phyloP scores from a whole-genome alignment of 139 green algal species.

The Picochlorum costavermella region DNA sequence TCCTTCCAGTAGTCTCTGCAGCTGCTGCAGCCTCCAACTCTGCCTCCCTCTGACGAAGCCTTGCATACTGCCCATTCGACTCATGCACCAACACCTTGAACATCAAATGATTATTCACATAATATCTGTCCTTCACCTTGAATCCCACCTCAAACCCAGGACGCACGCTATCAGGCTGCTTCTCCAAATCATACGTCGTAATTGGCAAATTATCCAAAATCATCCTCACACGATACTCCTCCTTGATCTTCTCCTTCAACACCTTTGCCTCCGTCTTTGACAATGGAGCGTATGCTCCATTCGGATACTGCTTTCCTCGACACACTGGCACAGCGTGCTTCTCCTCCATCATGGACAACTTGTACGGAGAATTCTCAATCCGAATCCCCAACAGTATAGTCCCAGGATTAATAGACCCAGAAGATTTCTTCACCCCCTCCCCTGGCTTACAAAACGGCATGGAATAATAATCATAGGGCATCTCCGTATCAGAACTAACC shows the following conservation, averaged over 20 bases:
- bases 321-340: slow-evolving; percentile 48
- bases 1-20: slow-evolving; percentile 19
- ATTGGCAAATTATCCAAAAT: slow-evolving; percentile 95
- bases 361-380: slow-evolving; percentile 88
- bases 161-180: slow-evolving; percentile 45
- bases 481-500: slow-evolving; percentile 80
- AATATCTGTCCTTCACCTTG: slow-evolving; percentile 54
- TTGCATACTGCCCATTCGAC: slow-evolving; percentile 66
- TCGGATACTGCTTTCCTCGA: slow-evolving; percentile 36
- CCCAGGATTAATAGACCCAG: slow-evolving; percentile 76
- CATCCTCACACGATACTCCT: slow-evolving; percentile 84
- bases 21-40: slow-evolving; percentile 43
- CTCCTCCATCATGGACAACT: slow-evolving; percentile 77
- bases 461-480: slow-evolving; percentile 90
- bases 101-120: slow-evolving; percentile 90
- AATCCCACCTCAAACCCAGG: slow-evolving; percentile 83
- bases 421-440: slow-evolving; percentile 60
- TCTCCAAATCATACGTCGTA: slow-evolving; percentile 76
- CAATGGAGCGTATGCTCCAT: slow-evolving; percentile 23
- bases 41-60: slow-evolving; percentile 16
- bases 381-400: slow-evolving; percentile 81
- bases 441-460: slow-evolving; percentile 87
- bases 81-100: slow-evolving; percentile 90
- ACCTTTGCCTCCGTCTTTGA: slow-evolving; percentile 49
- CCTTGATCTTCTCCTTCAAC: slow-evolving; percentile 60